These are phyloP conservation scores for Aureobasidium sp. DNA, from an alignment of 2,329 filamentous ascomycete genomes.

Conservation along the genomic window DNA sequence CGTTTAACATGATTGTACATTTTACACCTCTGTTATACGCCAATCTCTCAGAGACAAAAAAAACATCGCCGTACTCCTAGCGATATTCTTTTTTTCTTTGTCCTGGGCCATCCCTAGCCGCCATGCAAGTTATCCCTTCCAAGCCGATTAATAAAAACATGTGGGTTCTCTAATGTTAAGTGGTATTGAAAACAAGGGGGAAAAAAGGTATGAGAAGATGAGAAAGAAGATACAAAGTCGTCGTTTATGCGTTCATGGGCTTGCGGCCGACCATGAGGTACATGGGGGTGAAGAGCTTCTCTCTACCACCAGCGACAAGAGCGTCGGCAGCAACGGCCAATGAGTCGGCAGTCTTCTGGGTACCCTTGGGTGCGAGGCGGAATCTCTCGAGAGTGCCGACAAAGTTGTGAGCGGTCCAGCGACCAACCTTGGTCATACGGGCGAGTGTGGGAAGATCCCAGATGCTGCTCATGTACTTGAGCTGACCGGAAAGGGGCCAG, in stretches of 20 bases:
- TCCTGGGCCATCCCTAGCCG: not conserved
- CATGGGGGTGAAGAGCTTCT: conserved; percentile 98
- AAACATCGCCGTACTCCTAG: not conserved
- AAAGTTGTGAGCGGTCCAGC: conserved; percentile 66
- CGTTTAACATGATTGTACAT: conserved; percentile 13
- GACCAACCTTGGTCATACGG: conserved; percentile 82
- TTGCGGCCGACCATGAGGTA: conserved; percentile 94
- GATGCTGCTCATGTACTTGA: conserved; percentile 72
- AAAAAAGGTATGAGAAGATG: not conserved
- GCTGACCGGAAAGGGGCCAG: conserved; percentile 80
- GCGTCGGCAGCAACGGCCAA: conserved; percentile 75
- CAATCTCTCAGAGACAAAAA: conserved; percentile 4
- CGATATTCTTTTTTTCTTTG: not conserved
- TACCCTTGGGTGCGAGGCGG: conserved; percentile 69
- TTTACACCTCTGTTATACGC: not conserved
- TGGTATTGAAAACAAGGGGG: conserved; percentile 5
- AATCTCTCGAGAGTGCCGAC: conserved; percentile 70
- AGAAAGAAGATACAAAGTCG: not conserved
- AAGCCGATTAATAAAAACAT: conserved; percentile 9
- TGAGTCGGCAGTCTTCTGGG: conserved; percentile 91
- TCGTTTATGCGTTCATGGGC: conserved; percentile 41
- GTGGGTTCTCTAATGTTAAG: conserved; percentile 6
- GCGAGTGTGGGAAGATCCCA: conserved; percentile 76
- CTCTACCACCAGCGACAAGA: conserved; percentile 75
- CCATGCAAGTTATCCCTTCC: conserved; percentile 5